Conservation (phyloP, 2,329 filamentous ascomycete genomes). For the Samsoniella hepiali region DNA sequence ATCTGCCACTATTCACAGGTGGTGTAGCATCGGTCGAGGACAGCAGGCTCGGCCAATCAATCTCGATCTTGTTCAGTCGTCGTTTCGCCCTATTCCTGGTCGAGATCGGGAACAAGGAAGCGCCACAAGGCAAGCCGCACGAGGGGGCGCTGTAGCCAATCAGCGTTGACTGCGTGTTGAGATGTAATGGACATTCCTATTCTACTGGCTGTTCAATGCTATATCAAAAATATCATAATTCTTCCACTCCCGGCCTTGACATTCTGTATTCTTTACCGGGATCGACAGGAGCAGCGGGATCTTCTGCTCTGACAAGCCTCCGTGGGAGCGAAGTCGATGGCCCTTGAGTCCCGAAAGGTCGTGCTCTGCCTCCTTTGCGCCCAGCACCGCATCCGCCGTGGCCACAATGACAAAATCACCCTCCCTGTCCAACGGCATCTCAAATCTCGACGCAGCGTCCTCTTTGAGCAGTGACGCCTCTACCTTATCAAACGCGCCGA, state of each 20-base stretch:
- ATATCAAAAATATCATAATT: constrained; percentile 40
- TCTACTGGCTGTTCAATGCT: constrained; percentile 29
- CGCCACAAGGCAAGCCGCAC: too few species aligned
- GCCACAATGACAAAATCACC: constrained; percentile 40
- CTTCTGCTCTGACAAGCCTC: constrained; percentile 38
- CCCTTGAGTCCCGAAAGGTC: constrained; percentile 32
- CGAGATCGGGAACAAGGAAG: too few species aligned
- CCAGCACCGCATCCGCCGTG: constrained; percentile 35
- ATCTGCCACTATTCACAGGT: too few species aligned
- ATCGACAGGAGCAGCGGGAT: constrained; percentile 36
- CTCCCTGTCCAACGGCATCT: constrained; percentile 40
- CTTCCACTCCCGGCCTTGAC: constrained; percentile 27
- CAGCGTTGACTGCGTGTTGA: neutral
- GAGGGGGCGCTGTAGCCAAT: too few species aligned
- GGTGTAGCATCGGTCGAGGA: too few species aligned
- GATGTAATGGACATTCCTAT: neutral
- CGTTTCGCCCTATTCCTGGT: too few species aligned
- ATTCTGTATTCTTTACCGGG: constrained; percentile 20
- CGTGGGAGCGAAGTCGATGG: constrained; percentile 39
- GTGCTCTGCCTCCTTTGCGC: constrained; percentile 33
- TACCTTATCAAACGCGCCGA: constrained; percentile 30
- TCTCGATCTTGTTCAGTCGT: too few species aligned
- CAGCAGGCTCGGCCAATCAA: too few species aligned
- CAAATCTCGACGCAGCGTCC: constrained; percentile 33
- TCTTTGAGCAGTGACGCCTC: constrained; percentile 30